phyloP scores from a whole-genome alignment of 2,329 filamentous ascomycete species.

The Calonectria multiphialidica region DNA sequence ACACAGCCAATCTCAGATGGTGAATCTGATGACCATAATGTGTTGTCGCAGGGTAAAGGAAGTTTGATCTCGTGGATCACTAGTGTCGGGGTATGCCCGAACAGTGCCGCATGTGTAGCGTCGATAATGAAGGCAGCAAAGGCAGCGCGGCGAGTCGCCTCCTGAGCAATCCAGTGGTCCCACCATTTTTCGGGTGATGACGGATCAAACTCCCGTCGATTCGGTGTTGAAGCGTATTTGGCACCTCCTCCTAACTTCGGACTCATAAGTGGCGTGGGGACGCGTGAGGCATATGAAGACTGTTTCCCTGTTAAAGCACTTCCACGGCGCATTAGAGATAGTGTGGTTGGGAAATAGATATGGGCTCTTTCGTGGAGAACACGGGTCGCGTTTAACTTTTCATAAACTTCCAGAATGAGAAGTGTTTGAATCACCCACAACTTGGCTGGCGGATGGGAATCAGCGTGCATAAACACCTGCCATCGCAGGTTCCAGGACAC shows the following conservation, averaged over 20 bases:
- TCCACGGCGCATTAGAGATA: constrained; percentile 44
- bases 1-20: constrained; percentile 45
- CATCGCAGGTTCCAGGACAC: constrained; percentile 45
- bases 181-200: constrained; percentile 43
- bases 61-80: constrained; percentile 46
- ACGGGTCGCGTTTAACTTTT: constrained; percentile 43
- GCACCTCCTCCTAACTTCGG: constrained; percentile 33
- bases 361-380: constrained; percentile 45
- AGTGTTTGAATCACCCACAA: constrained; percentile 45
- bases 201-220: constrained; percentile 33
- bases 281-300: constrained; percentile 41
- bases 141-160: constrained; percentile 44
- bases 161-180: constrained; percentile 47
- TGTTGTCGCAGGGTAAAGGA: constrained; percentile 44
- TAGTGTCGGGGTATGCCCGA: constrained; percentile 44
- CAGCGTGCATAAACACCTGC: constrained; percentile 46
- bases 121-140: constrained; percentile 45
- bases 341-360: constrained; percentile 45
- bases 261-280: constrained; percentile 38
- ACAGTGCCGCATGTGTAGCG: constrained; percentile 43
- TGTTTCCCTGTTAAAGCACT: constrained; percentile 44
- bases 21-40: constrained; percentile 44
- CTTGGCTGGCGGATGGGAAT: constrained; percentile 44
- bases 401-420: constrained; percentile 42
- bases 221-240: constrained; percentile 25